Conservation (phyloP, 208 protist species). For the Acanthamoeba sp. region DNA sequence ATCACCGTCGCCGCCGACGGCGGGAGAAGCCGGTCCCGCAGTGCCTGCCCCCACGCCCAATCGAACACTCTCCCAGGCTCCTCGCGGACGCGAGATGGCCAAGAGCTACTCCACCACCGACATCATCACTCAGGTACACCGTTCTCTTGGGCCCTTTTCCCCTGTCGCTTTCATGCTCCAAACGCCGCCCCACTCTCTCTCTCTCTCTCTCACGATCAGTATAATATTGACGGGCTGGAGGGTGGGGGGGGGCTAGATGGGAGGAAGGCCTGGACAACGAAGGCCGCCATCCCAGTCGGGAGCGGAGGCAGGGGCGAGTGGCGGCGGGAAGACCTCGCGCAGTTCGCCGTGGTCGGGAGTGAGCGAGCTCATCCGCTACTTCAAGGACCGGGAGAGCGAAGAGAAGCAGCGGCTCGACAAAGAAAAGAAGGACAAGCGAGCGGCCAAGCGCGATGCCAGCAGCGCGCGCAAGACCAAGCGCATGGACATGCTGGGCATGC, state of each 20-base stretch:
- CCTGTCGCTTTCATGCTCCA: no score
- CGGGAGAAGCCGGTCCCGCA: no score
- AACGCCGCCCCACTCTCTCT: no score
- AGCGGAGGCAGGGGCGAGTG: neutral
- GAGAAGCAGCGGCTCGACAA: constrained; percentile 13
- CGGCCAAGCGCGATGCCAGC: neutral
- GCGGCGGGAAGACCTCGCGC: neutral
- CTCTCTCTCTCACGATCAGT: no score
- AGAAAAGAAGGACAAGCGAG: neutral
- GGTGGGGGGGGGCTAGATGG: no score
- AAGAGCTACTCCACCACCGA: constrained; percentile 25
- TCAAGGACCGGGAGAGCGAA: neutral
- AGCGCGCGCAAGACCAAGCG: neutral
- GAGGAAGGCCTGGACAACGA: neutral
- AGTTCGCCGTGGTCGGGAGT: neutral
- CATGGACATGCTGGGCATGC: constrained; percentile 22
- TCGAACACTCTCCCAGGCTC: neutral
- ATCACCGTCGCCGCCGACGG: no score
- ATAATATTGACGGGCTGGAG: no score
- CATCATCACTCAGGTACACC: neutral
- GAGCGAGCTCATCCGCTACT: neutral
- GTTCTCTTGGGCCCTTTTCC: no score
- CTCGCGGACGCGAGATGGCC: neutral
- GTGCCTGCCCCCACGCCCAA: no score
- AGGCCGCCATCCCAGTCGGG: neutral